A percentile compares a stretch with the other conserved stretches of the same genome.
These are phyloP conservation scores for Myxozyma geophila DNA, from an alignment of 805 yeast genomes.

Conservation along the genomic window DNA sequence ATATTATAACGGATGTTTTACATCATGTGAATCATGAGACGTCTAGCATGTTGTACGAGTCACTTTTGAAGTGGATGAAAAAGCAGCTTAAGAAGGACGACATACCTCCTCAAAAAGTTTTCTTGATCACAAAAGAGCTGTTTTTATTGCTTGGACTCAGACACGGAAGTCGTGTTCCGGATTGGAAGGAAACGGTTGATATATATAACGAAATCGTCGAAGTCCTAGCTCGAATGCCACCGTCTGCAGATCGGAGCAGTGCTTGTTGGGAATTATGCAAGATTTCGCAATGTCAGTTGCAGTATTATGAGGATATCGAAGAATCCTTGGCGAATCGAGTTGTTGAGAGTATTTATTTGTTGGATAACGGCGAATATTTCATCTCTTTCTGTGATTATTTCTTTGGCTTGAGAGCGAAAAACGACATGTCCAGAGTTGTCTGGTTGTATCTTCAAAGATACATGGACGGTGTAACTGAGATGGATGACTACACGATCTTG, in stretches of 20 bases:
- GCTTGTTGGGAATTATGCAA: conserved; percentile 29
- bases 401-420: conserved; percentile 8
- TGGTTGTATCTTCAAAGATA: conserved; percentile 29
- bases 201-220: conserved; percentile 1
- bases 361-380: conserved; percentile 14
- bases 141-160: conserved; percentile 44
- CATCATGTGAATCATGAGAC: conserved; percentile 45
- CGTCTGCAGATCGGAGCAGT: not conserved
- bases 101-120: not conserved
- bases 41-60: conserved; percentile 40
- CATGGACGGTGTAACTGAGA: conserved; percentile 7
- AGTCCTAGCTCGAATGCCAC: conserved; percentile 1
- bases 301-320: conserved; percentile 15
- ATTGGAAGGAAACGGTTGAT: conserved; percentile 41
- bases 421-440: conserved; percentile 3
- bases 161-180: conserved; percentile 47
- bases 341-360: conserved; percentile 16
- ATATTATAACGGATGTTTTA: conserved; percentile 41
- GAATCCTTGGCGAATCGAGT: conserved; percentile 12
- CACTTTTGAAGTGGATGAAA: conserved; percentile 25
- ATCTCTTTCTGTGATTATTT: conserved; percentile 21
- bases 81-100: conserved; percentile 11
- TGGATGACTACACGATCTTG: conserved; percentile 17
- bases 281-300: conserved; percentile 17
- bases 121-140: conserved; percentile 31